A percentile compares a stretch with the other conserved stretches of the same genome.
phyloP scores from a whole-genome alignment of 2,329 filamentous ascomycete species.

The Albophoma yamanashiensis region DNA sequence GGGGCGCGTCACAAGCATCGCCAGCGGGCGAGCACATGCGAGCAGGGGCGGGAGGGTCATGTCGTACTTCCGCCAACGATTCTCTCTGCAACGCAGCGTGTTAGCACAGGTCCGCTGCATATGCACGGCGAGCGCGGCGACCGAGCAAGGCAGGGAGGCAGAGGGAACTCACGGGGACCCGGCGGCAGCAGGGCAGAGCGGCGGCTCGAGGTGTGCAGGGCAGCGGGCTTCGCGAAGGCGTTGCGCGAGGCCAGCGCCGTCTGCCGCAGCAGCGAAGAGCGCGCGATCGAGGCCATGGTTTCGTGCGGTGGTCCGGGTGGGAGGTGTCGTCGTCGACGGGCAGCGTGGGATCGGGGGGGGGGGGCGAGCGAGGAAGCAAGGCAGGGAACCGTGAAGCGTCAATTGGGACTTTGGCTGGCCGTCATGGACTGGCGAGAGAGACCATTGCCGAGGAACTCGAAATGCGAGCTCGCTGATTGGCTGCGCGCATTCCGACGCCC shows the following conservation, averaged over 20 bases:
- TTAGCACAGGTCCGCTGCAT: conserved; percentile 23
- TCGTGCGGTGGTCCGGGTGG: background rate
- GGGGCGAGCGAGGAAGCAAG: background rate
- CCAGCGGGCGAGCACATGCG: background rate
- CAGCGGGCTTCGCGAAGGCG: conserved; percentile 19
- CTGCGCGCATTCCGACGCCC: conserved; percentile 12
- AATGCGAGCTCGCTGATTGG: conserved; percentile 36
- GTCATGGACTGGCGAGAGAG: conserved; percentile 6
- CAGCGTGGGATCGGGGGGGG: background rate
- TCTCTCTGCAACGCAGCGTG: conserved; percentile 43
- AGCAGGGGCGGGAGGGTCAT: background rate
- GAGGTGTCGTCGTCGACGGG: background rate
- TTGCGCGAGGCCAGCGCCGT: conserved; percentile 29
- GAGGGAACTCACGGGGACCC: conserved; percentile 60
- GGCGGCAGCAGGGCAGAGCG: conserved; percentile 74
- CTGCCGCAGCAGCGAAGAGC: conserved; percentile 45
- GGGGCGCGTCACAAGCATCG: background rate
- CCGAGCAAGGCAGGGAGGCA: background rate
- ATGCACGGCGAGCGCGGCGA: background rate
- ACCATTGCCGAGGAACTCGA: conserved; percentile 41
- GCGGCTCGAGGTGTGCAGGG: conserved; percentile 61
- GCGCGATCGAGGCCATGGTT: conserved; percentile 45
- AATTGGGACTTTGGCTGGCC: background rate
- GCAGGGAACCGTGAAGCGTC: background rate
- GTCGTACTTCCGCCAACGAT: conserved; percentile 63